A percentile compares a stretch with the other conserved stretches of the same genome.
Evolutionary conservation across 2,329 filamentous ascomycete species (phyloP).

Genomic region (Beauveria rudraprayagi): DNA sequence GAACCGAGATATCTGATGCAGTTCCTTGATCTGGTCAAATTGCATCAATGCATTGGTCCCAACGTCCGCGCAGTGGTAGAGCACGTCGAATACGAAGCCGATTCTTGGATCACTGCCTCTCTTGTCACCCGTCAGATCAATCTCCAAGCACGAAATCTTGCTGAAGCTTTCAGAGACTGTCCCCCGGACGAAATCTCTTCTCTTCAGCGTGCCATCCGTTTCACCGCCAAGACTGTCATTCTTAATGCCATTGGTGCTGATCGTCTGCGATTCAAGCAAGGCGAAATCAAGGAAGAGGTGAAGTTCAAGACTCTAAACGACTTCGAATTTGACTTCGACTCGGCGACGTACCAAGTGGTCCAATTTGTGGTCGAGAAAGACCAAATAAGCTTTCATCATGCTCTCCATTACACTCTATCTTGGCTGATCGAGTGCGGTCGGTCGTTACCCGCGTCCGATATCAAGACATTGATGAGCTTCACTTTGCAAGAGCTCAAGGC

Average conservation of each 20-base stretch:
- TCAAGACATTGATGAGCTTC: constrained; percentile 64
- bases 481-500: constrained; percentile 61
- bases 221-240: constrained; percentile 75
- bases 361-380: constrained; percentile 84
- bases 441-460: constrained; percentile 57
- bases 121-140: constrained; percentile 94
- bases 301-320: constrained; percentile 70
- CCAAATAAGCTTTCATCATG: constrained; percentile 94
- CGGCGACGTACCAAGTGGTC: constrained; percentile 59
- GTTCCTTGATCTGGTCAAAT: constrained; percentile 89
- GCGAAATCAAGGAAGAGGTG: constrained; percentile 81
- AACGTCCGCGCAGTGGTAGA: constrained; percentile 86
- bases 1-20: constrained; percentile 87
- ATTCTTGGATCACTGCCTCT: constrained; percentile 95
- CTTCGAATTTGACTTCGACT: constrained; percentile 67
- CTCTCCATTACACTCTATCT: constrained; percentile 89
- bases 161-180: constrained; percentile 72
- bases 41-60: constrained; percentile 94
- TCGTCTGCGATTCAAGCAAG: constrained; percentile 71
- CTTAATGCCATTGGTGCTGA: constrained; percentile 86
- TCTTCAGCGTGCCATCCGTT: constrained; percentile 63
- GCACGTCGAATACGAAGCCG: constrained; percentile 96
- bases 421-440: constrained; percentile 92
- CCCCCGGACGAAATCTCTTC: constrained; percentile 55
- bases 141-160: constrained; percentile 77